Percentiles rank a stretch among this genome's conserved stretches.
phyloP scores from a whole-genome alignment of 495 filamentous ascomycete genomes.

The Talaromyces nanjingensis region DNA sequence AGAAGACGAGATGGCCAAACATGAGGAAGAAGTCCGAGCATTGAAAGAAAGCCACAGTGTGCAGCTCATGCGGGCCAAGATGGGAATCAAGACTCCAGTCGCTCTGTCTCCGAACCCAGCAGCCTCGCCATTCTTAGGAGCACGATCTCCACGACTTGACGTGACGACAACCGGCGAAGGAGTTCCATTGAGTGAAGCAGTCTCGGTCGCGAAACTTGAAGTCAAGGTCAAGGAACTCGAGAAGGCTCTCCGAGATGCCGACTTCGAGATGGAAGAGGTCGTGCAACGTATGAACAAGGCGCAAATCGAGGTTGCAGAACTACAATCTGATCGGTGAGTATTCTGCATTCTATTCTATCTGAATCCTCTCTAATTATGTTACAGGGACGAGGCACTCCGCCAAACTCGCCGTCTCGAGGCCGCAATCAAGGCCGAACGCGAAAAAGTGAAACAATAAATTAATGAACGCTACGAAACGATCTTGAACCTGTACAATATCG shows the following conservation, averaged over 20 bases:
- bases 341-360: not conserved
- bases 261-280: constrained; percentile 91
- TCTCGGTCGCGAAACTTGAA: constrained; percentile 67
- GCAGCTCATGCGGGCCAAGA: constrained; percentile 72
- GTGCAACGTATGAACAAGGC: constrained; percentile 86
- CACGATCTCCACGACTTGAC: constrained; percentile 50
- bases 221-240: constrained; percentile 75
- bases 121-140: constrained; percentile 55
- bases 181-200: constrained; percentile 52
- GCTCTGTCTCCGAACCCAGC: constrained; percentile 46
- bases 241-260: constrained; percentile 70
- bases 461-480: constrained; percentile 22
- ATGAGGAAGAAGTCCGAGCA: constrained; percentile 76
- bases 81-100: constrained; percentile 34
- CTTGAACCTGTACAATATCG: constrained; percentile 1
- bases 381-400: constrained; percentile 74
- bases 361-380: constrained; percentile 19
- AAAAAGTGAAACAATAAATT: constrained; percentile 37
- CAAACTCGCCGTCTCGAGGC: constrained; percentile 71
- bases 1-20: constrained; percentile 71
- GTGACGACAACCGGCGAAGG: constrained; percentile 50
- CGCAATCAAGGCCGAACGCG: constrained; percentile 52
- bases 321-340: constrained; percentile 78
- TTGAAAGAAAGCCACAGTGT: constrained; percentile 71
- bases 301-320: constrained; percentile 86